Base-by-base conservation (phyloP, 768 basidiomycete species). In the Pleurotus platypus region DNA sequence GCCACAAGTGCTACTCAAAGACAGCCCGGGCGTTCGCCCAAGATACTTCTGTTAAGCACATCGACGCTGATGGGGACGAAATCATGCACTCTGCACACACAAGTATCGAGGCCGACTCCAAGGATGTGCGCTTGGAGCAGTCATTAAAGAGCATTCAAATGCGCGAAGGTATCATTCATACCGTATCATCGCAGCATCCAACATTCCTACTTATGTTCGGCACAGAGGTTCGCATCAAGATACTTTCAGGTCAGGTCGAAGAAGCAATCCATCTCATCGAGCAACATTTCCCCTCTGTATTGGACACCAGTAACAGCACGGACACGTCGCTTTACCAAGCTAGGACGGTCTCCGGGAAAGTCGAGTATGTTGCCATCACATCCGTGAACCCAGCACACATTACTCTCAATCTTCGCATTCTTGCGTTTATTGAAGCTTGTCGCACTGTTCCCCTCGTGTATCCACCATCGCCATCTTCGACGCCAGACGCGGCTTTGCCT, bases 391-490 rank as follows among this genome's bases (percentile, higher is more conserved):
- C 93, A n/a, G 69, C 75, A 1, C 91, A 94, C 63, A 78, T 96
- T 53, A 75, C 77, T 15, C 80, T 98, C 59, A 94, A 97, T 66
- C 84, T 98, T 39, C 88, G 87, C 49, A 90, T 97, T 48, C 86
- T 90, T 42, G 82, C 84, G 1, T 98, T 97, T 73, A 86, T 91
- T 64, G 95, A 98, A 70, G 81, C 86, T 18, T 85, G 92, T 61
- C 84, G 93, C 26, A 88, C 89, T 2, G 67, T 81, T 11, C 89
- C 90, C 3, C 76, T 92, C 15, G 71, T 72, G 2, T 80, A 79
- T 63, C 69, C 69, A 38, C 61, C 72, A 42, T 61, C 58, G 18
- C 60, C 62, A 15, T 55, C 53, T 22, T 57, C 59, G 49, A 46
- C 58, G 54, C 37, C 58, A n/a, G 46, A 55, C 35, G 24, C 57